Conservation (phyloP, 345 rosid species). For the Camelina laxa region DNA sequence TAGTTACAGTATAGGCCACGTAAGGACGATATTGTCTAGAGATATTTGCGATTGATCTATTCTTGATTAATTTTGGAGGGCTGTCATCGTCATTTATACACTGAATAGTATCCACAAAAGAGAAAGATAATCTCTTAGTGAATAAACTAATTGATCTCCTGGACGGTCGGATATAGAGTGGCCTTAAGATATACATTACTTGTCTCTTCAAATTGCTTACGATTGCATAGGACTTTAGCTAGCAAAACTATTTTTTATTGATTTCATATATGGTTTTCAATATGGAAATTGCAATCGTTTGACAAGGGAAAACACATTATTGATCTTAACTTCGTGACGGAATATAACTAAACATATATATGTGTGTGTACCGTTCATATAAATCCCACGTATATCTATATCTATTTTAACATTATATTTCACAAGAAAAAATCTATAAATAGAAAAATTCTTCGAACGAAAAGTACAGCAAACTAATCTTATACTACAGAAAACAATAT, state of each 20-base stretch:
- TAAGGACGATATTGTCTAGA: background rate
- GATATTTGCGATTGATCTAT: background rate
- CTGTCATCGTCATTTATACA: slow-evolving; percentile 5
- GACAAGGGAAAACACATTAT: background rate
- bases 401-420: background rate
- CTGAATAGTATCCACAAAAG: slow-evolving; percentile 7
- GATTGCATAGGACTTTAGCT: slow-evolving; percentile 29
- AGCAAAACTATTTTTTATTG: background rate
- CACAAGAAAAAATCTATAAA: background rate
- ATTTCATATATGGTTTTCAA: background rate
- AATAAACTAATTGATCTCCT: slow-evolving; percentile 30
- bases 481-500: background rate
- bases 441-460: background rate
- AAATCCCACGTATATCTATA: background rate
- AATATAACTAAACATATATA: no score
- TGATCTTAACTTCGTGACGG: background rate
- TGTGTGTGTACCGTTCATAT: slow-evolving; percentile 4
- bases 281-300: background rate
- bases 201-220: slow-evolving; percentile 45
- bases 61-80: slow-evolving; percentile 11
- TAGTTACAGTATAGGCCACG: background rate
- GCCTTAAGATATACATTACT: slow-evolving; percentile 41
- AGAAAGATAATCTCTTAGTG: background rate
- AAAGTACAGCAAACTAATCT: background rate
- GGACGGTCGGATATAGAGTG: slow-evolving; percentile 35